Base-by-base conservation (phyloP, 148 eudicot genomes). In the Rhododendron henanense region DNA sequence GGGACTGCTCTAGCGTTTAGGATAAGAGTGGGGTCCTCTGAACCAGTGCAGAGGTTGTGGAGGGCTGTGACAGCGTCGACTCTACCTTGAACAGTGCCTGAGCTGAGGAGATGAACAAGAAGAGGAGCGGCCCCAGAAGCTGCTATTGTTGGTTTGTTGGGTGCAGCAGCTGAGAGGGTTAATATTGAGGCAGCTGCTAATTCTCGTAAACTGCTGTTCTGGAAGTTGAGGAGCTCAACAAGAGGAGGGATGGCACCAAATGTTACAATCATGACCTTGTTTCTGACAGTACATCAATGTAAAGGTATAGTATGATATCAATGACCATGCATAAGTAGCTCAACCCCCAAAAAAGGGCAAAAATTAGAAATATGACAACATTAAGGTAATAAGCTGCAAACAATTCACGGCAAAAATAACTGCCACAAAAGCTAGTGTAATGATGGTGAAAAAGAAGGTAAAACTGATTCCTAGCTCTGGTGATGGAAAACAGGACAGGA, bases 11-110 rank as follows among this genome's bases (percentile, higher is more conserved):
- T 88, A n/a, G 93, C 87, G 65, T 92, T 91, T 0, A 91, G 91
- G 79, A 84, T 83, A 19, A 59, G 77, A 81, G 78, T 91, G 2
- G 88, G 87, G 45, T 89, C 83, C 51, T 92, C 91, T 39, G 88
- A 55, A 61, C 84, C 84, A 5, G 91, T 89, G 13, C 94, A 90
- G 61, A 94, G 94, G 86, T 94, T 90, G 90, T 93, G 87, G 31
- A 94, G 94, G 78, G 95, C 93, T 5, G 94, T 94, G 55, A 94
- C 94, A 39, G 98, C 93, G 78, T 94, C 98, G 9, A 94, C 96
- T 87, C 88, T 90, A 81, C 90, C 98, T 87, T 94, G 98, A 78
- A 90, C 88, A 63, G 87, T 93, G 84, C 92, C 98, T 51, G 86
- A 86, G 79, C 87, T 87, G 41, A 94, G 96, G 85, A 93, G 86